Evolutionary conservation across 1,284 basidiomycete species (phyloP), one percentile per base, ranked within the genome.

Genomic region (Uromyces viciae-fabae): DNA sequence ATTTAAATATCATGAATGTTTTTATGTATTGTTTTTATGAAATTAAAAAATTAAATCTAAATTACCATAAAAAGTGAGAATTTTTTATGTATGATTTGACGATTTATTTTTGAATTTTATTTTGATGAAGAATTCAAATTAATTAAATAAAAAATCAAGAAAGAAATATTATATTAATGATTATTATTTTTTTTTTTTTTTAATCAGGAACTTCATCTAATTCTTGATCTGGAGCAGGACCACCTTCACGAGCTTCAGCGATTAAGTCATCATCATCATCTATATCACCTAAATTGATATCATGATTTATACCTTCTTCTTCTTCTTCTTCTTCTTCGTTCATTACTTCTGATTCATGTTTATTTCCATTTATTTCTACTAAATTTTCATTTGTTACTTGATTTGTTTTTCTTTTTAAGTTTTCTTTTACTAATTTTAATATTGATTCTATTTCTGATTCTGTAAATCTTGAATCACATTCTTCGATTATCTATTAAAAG

Each of bases 211-310:
- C 71, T 54, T 81, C 71, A 75, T 81, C 79, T 11, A 75, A 46
- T 46, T 81, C 79, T 58, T 81, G 79, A 54, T 81, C 79, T 14
- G 79, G 19, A 40, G 79, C 22, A 4, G 71, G 60, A 19, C 25
- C 68, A 15, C 72, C 79, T 66, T 81, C 72, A 14, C 71, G 58
- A 3, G 60, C 71, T 52, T 75, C 79, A 43, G 72, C 79, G 28
- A 81, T 62, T 33, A 81, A 38, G 8, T 40, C 79, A 52, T 80
- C 78, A 46, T 80, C 78, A 38, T 80, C 78, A 73, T 80, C 78
- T 31, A 73, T 43, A 54, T 80, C 78, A 25, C 78, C 78, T 0
- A 80, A 46, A 46, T 80, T 80, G 43, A 71, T 42, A 28, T 73
- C 56, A 31, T 43, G 31, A n/a, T 71, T 19, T 22, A 56, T 19